Base-by-base conservation (phyloP, 225 moss, liverwort and hornwort genomes). In the Ulota crispa region DNA sequence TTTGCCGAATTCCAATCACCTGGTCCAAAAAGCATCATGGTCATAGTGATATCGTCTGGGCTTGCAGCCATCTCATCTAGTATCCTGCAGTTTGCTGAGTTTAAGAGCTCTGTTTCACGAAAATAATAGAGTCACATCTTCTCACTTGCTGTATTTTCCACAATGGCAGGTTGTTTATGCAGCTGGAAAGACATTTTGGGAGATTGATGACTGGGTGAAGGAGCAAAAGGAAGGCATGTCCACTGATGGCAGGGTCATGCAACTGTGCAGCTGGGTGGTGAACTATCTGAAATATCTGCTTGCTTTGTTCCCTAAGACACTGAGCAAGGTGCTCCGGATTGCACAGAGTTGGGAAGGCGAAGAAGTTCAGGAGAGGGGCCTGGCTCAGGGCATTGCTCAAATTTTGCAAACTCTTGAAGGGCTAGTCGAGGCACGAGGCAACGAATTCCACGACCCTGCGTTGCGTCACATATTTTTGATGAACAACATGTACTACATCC, bases 401-500 rank as follows among this genome's bases (percentile, higher is more conserved):
- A 85, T 95, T 72, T 79, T 95, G 56, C 82, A 85, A 78, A 87
- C 92, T 26, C 90, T 98, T 63, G 95, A 94, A 81, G 89, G 78
- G 54, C 87, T 90, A 54, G 87, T 95, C 19, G 83, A 91, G 71
- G 85, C 80, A 30, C 87, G 92, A 27, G 88, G 90, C 6, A 86
- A 45, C 27, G 88, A 89, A 63, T 90, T 90, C 75, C 67, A 84
- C 26, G 92, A 95, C 70, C 83, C 87, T 43, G 85, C 93, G 15
- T 79, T 94, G 34, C 90, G 93, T 45, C 90, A 92, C 69, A 87
- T 98, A 80, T 95, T 98, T 75, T 47, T 93, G 82, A 93, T 98
- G 91, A 98, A 98, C 80, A 95, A 93, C 80, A 82, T 94, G 76
- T 91, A 89, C 69, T 98, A 98, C 61, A 93, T 98, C 76, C 68